phyloP scores from a whole-genome alignment of 2,329 filamentous ascomycete genomes.

The Bipolaris gigantea region DNA sequence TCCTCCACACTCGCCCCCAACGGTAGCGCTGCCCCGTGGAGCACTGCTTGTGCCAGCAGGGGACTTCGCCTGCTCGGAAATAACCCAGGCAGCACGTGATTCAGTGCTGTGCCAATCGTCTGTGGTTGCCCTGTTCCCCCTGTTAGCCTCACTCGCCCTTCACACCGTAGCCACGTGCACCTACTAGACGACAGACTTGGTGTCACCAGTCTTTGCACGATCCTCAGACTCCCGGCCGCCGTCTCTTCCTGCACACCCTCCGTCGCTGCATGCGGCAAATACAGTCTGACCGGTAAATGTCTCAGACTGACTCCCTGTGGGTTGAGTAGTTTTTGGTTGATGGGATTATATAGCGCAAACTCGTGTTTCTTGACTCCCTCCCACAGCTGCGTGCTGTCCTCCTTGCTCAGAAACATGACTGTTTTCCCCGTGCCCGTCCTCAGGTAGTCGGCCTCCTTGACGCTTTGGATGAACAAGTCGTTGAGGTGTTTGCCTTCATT shows the following conservation, averaged over 20 bases:
- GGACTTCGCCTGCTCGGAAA: constrained; percentile 87
- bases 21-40: constrained; percentile 84
- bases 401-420: constrained; percentile 85
- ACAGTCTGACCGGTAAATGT: constrained; percentile 85
- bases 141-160: constrained; percentile 15
- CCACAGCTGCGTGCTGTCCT: constrained; percentile 83
- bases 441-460: constrained; percentile 83
- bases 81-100: constrained; percentile 72
- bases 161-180: constrained; percentile 9
- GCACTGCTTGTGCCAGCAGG: constrained; percentile 77
- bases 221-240: constrained; percentile 47
- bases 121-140: constrained; percentile 55
- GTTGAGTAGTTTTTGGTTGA: constrained; percentile 77
- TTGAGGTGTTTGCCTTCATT: constrained; percentile 58
- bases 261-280: constrained; percentile 63
- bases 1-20: constrained; percentile 80
- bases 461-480: constrained; percentile 69
- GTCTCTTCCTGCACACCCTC: constrained; percentile 24
- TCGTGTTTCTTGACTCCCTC: constrained; percentile 77
- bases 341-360: constrained; percentile 68
- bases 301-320: constrained; percentile 67
- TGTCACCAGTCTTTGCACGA: constrained; percentile 73
- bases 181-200: constrained; percentile 49
- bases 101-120: constrained; percentile 76
- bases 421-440: constrained; percentile 85